Base-by-base conservation (phyloP, 1,139 yeast species). In the Suhomyces guaymorum region DNA sequence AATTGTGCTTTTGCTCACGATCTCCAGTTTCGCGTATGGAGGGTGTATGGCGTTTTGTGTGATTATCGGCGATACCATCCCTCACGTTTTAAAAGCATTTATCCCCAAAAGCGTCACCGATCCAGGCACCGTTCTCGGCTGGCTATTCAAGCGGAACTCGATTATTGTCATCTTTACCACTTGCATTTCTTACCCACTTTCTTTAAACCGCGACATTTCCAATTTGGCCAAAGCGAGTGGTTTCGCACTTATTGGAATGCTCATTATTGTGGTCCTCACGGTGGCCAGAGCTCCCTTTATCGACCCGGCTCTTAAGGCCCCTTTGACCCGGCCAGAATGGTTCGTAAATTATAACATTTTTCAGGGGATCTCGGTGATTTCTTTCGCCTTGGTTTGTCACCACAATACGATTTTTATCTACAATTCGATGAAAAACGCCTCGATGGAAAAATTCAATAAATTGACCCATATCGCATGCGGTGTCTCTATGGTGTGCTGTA, bases 1-100 rank as follows among this genome's bases (percentile, higher is more conserved):
- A 43, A 59, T 82, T 5, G 51, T 82, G 6, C 78, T 90, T 24
- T 66, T 90, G 14, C 51, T 83, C 4, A 79, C 95, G 0, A 95
- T 90, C 52, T 88, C 94, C 4, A 67, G 86, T 5, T 90, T 90
- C 69, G 97, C 97, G 1, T 82, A 88, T 52, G 97, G 97, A 15
- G 97, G 97, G 0, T 80, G 90, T 46, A 82, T 89, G 73, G 97
- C 97, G 2, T 90, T 88, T 59, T 85, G 96, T 46, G 92, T 90
- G 36, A 90, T 90, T 47, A 87, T 90, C 26, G 97, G 97, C 14
- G 97, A 90, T 53, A 87, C 97, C 0, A 81, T 90, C 25, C 97
- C 97, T 0, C 96, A 88, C 55, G 96, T 90, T 4, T 57, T 90
- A 26, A 68, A 78, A 39, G 79, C 90, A 2, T 59, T 89, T 24